phyloP scores from a whole-genome alignment of 2,329 filamentous ascomycete genomes.

The Cercospora zeae-maydis region DNA sequence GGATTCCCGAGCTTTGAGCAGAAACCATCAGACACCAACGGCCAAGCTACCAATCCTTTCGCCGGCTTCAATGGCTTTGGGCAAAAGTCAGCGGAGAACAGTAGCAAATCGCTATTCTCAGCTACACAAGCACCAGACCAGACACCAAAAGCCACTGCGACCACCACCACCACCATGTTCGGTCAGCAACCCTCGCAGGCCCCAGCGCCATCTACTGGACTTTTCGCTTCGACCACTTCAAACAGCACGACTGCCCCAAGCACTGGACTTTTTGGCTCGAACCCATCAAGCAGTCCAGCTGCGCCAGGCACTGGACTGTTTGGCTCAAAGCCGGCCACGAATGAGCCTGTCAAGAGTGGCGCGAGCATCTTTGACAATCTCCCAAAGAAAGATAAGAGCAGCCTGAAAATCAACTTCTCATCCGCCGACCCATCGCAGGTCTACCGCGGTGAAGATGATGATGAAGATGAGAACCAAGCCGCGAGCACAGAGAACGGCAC shows the following conservation, averaged over 20 bases:
- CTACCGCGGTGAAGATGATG: conserved; percentile 17
- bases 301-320: conserved; percentile 19
- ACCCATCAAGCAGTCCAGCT: not conserved
- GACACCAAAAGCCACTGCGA: not conserved
- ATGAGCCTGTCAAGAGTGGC: conserved; percentile 11
- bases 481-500: conserved; percentile 3
- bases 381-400: conserved; percentile 15
- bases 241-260: conserved; percentile 4
- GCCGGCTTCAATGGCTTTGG: conserved; percentile 3
- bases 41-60: not conserved
- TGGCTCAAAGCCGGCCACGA: conserved; percentile 11
- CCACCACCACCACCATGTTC: conserved; percentile 14
- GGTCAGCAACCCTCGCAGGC: conserved; percentile 14
- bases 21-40: conserved; percentile 2
- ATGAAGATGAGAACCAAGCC: conserved; percentile 11
- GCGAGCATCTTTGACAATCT: conserved; percentile 22
- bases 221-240: conserved; percentile 7
- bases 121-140: conserved; percentile 7
- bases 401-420: conserved; percentile 17
- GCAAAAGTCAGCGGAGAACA: conserved; percentile 13
- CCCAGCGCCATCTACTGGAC: conserved; percentile 2
- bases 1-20: conserved; percentile 18
- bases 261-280: conserved; percentile 9
- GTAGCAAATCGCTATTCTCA: conserved; percentile 10
- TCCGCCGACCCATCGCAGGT: conserved; percentile 22